Base-by-base conservation (phyloP, 2,329 filamentous ascomycete genomes). In the Neofusicoccum ribis region DNA sequence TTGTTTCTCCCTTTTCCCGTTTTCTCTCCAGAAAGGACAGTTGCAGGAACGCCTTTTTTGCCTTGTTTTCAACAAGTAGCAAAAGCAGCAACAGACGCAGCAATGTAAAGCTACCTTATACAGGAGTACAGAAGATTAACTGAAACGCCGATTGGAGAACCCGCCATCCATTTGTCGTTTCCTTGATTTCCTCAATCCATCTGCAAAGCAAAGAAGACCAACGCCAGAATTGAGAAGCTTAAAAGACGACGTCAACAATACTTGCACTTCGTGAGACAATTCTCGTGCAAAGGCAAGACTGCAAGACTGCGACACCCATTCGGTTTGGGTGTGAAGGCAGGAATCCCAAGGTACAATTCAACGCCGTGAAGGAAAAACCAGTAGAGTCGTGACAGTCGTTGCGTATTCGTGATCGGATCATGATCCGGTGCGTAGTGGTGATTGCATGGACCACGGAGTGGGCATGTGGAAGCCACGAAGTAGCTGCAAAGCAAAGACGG, bases 31-130 rank as follows among this genome's bases (percentile, higher is more conserved):
- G 23, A 31, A 39, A 41, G 37, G 17, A 51, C 27, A 34, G 27
- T 34, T 14, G 52, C 31, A 7, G 23, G 56, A 60, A 37, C 56
- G 56, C 56, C 56, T 60, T 60, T 46, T 34, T n/a, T 60, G 52
- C 52, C 20, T 15, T 37, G 15, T 37, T 37, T 34, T 47, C 31
- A 20, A 31, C 5, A 15, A 31, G 15, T 12, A 15, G 27, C 14
- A 36, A 39, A 54, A 41, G 12, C 31, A 39, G 34, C 9, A 59
- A 20, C 23, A 20, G 31, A 7, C 23, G 31, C 31, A 23, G 56
- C 43, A 60, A 37, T 36, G 17, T 20, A 15, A 27, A 15, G 43
- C 31, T 60, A 47, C 41, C 15, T 47, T 8, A 60, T 60, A 60
- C 43, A 60, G 12, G 43, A 15, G 20, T 60, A 47, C 56, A 60